phyloP scores from a whole-genome alignment of 108 stramenopile species.

The Schizochytrium sp. region DNA sequence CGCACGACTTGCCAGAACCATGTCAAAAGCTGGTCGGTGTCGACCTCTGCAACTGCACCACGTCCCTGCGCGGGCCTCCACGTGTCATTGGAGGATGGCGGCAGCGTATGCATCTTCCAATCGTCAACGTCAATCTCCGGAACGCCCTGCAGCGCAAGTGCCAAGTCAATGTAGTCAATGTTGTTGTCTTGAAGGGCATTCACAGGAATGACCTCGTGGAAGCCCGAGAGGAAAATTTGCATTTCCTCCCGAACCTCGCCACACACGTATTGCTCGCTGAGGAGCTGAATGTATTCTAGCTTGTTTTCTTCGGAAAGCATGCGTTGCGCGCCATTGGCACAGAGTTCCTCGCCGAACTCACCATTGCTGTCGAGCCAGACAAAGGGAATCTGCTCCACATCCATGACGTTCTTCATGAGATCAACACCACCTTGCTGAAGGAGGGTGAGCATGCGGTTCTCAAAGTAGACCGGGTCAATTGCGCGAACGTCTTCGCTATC shows the following conservation, averaged over 20 bases:
- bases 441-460: not conserved
- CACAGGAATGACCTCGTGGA: not conserved
- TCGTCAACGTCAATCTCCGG: not conserved
- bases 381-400: not conserved
- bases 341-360: not conserved
- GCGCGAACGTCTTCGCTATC: conserved; percentile 8
- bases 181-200: not conserved
- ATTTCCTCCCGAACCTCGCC: not conserved
- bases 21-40: not conserved
- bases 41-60: not conserved
- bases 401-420: not conserved
- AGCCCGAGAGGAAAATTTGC: not conserved
- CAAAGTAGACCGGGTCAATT: not conserved
- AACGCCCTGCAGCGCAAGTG: not conserved
- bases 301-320: not conserved
- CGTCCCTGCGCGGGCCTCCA: not conserved
- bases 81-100: not conserved
- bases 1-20: conserved; percentile 8
- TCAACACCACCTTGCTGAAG: conserved; percentile 2
- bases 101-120: not conserved
- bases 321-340: not conserved
- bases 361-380: not conserved
- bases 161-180: not conserved
- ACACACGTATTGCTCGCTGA: conserved; percentile 5
- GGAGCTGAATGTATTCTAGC: conserved; percentile 1